phyloP scores from a whole-genome alignment of 2,329 filamentous ascomycete species.

The Phaeosphaeria sp. region DNA sequence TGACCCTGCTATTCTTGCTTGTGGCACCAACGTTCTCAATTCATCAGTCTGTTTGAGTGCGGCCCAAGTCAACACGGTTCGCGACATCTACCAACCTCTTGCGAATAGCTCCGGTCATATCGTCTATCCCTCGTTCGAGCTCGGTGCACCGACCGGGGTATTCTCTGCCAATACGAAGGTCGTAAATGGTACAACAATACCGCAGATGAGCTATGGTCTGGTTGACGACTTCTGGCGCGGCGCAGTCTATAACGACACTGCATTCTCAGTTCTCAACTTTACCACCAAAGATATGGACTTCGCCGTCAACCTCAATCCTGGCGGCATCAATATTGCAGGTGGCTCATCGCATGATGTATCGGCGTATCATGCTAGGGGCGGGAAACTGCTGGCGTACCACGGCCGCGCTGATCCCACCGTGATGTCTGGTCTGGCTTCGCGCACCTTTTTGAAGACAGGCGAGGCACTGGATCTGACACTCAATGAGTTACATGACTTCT shows the following conservation, averaged over 20 bases:
- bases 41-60: slow-evolving; percentile 15
- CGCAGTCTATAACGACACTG: slow-evolving; percentile 51
- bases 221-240: slow-evolving; percentile 27
- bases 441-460: slow-evolving; percentile 56
- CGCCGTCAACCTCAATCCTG: slow-evolving; percentile 37
- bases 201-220: slow-evolving; percentile 51
- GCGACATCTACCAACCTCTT: slow-evolving; percentile 49
- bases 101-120: slow-evolving; percentile 49
- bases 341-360: slow-evolving; percentile 49
- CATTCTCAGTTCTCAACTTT: slow-evolving; percentile 42
- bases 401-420: slow-evolving; percentile 37
- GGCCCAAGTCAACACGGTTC: slow-evolving; percentile 40
- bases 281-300: slow-evolving; percentile 30
- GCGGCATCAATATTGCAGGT: slow-evolving; percentile 43
- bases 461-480: slow-evolving; percentile 15
- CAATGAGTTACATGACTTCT: slow-evolving; percentile 47
- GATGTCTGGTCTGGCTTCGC: slow-evolving; percentile 51
- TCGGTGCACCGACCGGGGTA: slow-evolving; percentile 52
- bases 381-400: slow-evolving; percentile 25
- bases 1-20: slow-evolving; percentile 16
- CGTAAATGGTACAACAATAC: slow-evolving; percentile 47
- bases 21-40: slow-evolving; percentile 22
- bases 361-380: slow-evolving; percentile 11
- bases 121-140: slow-evolving; percentile 55
- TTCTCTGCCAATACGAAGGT: slow-evolving; percentile 31